Base-by-base conservation (phyloP, 208 protist genomes). In the Trypanosomatidae sp. region DNA sequence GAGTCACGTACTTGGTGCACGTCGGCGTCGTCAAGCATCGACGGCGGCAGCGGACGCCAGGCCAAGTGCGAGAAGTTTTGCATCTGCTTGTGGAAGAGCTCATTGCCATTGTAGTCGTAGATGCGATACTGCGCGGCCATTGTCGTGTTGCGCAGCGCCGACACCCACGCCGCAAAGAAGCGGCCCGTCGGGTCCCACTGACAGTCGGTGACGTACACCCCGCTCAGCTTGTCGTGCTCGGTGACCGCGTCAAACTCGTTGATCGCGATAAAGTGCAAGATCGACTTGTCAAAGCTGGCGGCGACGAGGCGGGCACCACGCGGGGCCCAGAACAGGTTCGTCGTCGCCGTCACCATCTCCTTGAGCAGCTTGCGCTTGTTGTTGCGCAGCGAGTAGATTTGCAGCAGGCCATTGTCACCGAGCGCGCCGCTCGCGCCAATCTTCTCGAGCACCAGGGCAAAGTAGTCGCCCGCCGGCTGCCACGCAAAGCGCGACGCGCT, bases 171-270 rank as follows among this genome's bases (percentile, higher is more conserved):
- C 19, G 80, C 80, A 48, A 82, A 87, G 66, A 72, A 93, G 46
- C 85, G 85, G 26, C 85, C 85, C 7, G 77, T 88, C n/a, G 85
- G 85, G 60, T 93, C 80, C 85, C 85, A 93, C 58, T 86, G 70
- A 26, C 62, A 66, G 65, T 87, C 78, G n/a, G 80, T 86, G 24
- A 73, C 61, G 40, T 48, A 57, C 28, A 66, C 48, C 15, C 56
- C 56, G 22, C 60, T 66, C 43, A 86, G 48, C 45, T 69, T 76
- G 40, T 77, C 73, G 37, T 73, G 53, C 47, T 88, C 74, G n/a
- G 66, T 56, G 5, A 70, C 66, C 45, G 56, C 55, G 24, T 78
- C 78, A 47, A 63, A 71, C 47, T 84, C 75, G 38, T 74, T 72
- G 43, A 93, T 59, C 27, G 61, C 63, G 48, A 88, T 73, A 43